phyloP scores from a whole-genome alignment of 2,329 filamentous ascomycete genomes.

The Simplicillium aogashimaense region DNA sequence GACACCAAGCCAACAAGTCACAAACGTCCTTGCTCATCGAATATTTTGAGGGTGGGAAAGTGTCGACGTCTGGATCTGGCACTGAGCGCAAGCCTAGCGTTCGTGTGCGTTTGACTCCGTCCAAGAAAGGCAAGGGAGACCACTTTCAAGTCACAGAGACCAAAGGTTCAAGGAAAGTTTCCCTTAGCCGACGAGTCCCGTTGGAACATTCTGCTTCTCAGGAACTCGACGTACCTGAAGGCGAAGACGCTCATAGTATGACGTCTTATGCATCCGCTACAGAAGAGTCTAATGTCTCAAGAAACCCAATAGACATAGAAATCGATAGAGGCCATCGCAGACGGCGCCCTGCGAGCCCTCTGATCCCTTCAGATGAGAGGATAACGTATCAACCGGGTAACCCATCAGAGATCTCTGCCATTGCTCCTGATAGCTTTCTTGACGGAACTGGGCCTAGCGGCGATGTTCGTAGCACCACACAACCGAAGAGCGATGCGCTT shows the following conservation, averaged over 20 bases:
- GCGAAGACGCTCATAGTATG: slow-evolving; percentile 56
- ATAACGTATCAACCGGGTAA: slow-evolving; percentile 48
- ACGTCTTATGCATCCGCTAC: slow-evolving; percentile 69
- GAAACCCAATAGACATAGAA: slow-evolving; percentile 80
- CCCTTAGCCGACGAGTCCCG: slow-evolving; percentile 43
- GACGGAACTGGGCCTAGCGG: slow-evolving; percentile 43
- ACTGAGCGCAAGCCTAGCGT: slow-evolving; percentile 72
- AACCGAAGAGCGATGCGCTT: slow-evolving; percentile 26
- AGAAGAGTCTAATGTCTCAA: slow-evolving; percentile 68
- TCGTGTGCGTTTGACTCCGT: slow-evolving; percentile 68
- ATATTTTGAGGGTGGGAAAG: slow-evolving; percentile 79
- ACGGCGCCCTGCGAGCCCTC: slow-evolving; percentile 58
- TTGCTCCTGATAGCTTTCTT: slow-evolving; percentile 51
- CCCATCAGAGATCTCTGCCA: slow-evolving; percentile 79
- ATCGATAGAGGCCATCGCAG: slow-evolving; percentile 54
- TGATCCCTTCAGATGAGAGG: slow-evolving; percentile 46
- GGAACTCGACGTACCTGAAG: slow-evolving; percentile 33
- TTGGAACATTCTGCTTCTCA: slow-evolving; percentile 27
- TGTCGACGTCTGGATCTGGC: slow-evolving; percentile 28
- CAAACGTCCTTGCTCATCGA: slow-evolving; percentile 91
- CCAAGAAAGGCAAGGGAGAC: slow-evolving; percentile 58
- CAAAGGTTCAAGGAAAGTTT: slow-evolving; percentile 61
- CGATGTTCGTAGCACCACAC: slow-evolving; percentile 29
- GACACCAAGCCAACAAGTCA: slow-evolving; percentile 51
- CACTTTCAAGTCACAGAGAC: slow-evolving; percentile 83